Base-by-base conservation (phyloP, 106 monocot genomes). In the Agapanthus africanus region DNA sequence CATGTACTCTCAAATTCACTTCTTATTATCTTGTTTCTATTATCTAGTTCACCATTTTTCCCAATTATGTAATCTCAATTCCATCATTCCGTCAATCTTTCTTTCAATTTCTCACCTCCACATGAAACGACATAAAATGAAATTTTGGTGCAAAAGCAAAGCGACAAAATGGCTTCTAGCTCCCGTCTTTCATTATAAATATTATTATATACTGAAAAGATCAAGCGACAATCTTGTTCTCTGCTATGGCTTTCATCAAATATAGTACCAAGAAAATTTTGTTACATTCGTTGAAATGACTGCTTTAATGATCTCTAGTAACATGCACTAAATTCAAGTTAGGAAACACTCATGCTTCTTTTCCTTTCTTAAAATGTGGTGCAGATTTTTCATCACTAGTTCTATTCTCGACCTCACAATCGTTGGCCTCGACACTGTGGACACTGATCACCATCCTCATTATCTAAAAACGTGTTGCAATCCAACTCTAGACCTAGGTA, bases 351-450 rank as follows among this genome's bases (percentile, higher is more conserved):
- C 30, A 57, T 30, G 0, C 10, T 56, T 18, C 52, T 9, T n/a
- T 59, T 61, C 23, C 57, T 56, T 40, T 28, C 44, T 47, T 41
- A 51, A 41, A 18, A 73, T 23, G 18, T 54, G 72, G 10, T 70
- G 77, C 87, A 99, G 97, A 65, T 99, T 99, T 66, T 99, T 99
- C 70, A 90, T 99, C 40, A 99, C 92, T n/a, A 99, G 92, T 66
- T 83, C 86, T 54, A 73, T 99, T 71, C 87, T 99, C 37, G 97
- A 99, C 70, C 89, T 99, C 38, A 92, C 97, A 42, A 83, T 99
- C 30, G 90, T 99, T 39, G 92, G 92, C 39, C 79, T 99, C 74
- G 97, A 99, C 77, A 61, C 70, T 39, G 35, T 83, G 18, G 85
- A 88, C 37, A 61, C 36, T 26, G 91, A 89, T 16, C 84, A 82